A percentile compares a stretch with the other conserved stretches of the same genome.
Evolutionary conservation across 805 yeast genomes (phyloP).

Genomic region (Candida koratica): DNA sequence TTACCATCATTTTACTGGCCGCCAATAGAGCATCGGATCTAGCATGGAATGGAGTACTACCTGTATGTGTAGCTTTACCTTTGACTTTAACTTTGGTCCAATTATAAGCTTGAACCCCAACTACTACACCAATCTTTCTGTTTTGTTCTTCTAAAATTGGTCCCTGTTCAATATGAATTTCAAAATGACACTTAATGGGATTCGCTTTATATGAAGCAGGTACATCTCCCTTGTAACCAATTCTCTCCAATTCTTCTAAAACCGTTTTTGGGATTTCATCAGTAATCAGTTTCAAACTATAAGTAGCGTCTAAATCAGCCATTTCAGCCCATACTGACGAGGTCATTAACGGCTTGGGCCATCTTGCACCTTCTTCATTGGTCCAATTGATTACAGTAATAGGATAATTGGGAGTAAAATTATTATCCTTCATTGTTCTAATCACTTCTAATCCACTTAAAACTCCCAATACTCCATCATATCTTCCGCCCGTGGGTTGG

Average conservation of each 20-base stretch:
- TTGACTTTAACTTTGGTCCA: constrained; percentile 57
- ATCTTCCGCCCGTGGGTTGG: constrained; percentile 75
- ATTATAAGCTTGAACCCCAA: constrained; percentile 61
- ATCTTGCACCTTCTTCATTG: constrained; percentile 77
- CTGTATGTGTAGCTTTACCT: constrained; percentile 71
- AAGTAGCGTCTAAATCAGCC: constrained; percentile 44
- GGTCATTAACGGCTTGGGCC: constrained; percentile 65
- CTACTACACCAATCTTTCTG: constrained; percentile 60
- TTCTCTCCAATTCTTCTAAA: constrained; percentile 51
- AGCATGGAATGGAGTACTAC: constrained; percentile 62
- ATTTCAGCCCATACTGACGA: constrained; percentile 65
- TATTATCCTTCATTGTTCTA: constrained; percentile 59
- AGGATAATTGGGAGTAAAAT: constrained; percentile 59
- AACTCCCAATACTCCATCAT: constrained; percentile 71
- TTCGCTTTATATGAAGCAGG: constrained; percentile 46
- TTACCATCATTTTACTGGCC: constrained; percentile 53
- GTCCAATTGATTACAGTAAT: constrained; percentile 67
- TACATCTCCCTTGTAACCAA: constrained; percentile 56
- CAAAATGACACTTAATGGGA: constrained; percentile 67
- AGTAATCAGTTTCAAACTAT: constrained; percentile 46
- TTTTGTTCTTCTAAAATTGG: constrained; percentile 58
- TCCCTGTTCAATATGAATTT: constrained; percentile 75
- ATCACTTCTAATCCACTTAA: constrained; percentile 63
- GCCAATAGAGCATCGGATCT: constrained; percentile 61
- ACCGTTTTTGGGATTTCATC: constrained; percentile 49